Base-by-base conservation (phyloP, 441 rosid genomes). In the Euphorbia schlechtendalii region DNA sequence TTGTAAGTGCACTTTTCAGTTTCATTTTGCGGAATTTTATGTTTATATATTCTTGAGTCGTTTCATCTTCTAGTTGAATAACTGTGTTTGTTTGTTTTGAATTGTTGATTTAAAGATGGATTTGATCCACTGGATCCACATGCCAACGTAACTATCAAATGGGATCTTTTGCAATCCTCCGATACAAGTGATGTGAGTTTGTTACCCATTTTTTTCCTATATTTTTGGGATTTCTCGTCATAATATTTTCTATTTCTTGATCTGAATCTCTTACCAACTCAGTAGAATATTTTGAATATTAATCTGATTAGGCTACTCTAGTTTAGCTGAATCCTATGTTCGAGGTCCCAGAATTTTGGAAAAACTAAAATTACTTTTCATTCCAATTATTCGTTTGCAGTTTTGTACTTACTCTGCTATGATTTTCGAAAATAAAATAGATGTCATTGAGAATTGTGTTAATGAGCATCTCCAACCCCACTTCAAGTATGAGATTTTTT, bases 41-140 rank as follows among this genome's bases (percentile, higher is more conserved):
- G 49, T 45, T 45, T 49, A 43, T 20, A 15, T 20, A 43, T 11
- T 17, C 18, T 0, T 68, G 8, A 40, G 43, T 32, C 56, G 69
- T 14, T 1, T 20, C 0, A 7, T 3, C 34, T 30, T 11, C 14
- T 63, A 0, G 3, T 24, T 18, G 49, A 45, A 45, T 45, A 13
- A 45, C 20, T 43, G 22, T 12, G 22, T 7, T 20, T 48, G 57
- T 58, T 6, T 36, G 56, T 45, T 15, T 15, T 45, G 17, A 15
- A 45, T 45, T 45, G 12, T 46, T 63, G 64, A 60, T 32, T 61
- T 82, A 78, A 82, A 92, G 98, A 79, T 83, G 92, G 86, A 43
- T 89, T 71, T 78, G 98, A 92, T 81, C 82, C 94, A 5, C 53
- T 89, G 80, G 98, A 92, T 85, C 92, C 98, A n/a, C 38, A 65